These are phyloP conservation scores for Leccinum disarticulatum DNA, from an alignment of 768 basidiomycete species.

Conservation along the genomic window DNA sequence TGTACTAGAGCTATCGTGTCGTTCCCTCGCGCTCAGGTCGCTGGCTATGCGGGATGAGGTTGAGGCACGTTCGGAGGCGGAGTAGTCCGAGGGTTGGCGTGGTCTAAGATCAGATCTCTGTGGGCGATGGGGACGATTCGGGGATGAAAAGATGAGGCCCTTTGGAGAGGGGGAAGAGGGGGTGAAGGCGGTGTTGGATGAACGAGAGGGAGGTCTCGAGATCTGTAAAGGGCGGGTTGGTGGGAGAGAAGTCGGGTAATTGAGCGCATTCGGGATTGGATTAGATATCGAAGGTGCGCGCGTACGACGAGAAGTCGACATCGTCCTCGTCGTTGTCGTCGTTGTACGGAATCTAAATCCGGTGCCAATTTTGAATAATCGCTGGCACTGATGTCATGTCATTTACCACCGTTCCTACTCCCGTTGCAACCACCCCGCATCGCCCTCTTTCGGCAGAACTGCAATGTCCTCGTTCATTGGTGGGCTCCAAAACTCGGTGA, in stretches of 20 bases:
- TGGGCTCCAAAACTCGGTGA: conserved; percentile 39
- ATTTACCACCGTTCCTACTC: conserved; percentile 13
- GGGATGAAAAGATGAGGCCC: conserved; percentile 40
- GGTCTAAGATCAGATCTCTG: conserved; percentile 65
- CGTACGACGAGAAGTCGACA: conserved; percentile 41
- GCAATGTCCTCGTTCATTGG: conserved; percentile 47
- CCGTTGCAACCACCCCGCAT: conserved; percentile 4
- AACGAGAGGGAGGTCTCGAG: conserved; percentile 51
- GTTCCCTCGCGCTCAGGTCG: conserved; percentile 29
- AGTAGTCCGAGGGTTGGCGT: conserved; percentile 52
- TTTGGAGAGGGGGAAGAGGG: conserved; percentile 41
- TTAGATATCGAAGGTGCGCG: conserved; percentile 47
- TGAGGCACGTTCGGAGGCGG: conserved; percentile 49
- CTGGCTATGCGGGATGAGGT: conserved; percentile 39
- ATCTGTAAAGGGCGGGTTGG: conserved; percentile 60
- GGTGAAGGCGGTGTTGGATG: conserved; percentile 41
- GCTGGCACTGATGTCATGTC: conserved; percentile 1
- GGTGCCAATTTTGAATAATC: not conserved
- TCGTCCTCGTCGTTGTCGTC: conserved; percentile 22
- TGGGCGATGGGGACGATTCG: conserved; percentile 59
- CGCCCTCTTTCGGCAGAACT: conserved; percentile 11
- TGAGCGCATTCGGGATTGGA: conserved; percentile 34
- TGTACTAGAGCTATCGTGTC: conserved; percentile 54
- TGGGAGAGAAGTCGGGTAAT: conserved; percentile 38
- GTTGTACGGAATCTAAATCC: conserved; percentile 7